phyloP scores from a whole-genome alignment of 371 early-diverging fungal genomes.

The Basidiobolus meristosporus region DNA sequence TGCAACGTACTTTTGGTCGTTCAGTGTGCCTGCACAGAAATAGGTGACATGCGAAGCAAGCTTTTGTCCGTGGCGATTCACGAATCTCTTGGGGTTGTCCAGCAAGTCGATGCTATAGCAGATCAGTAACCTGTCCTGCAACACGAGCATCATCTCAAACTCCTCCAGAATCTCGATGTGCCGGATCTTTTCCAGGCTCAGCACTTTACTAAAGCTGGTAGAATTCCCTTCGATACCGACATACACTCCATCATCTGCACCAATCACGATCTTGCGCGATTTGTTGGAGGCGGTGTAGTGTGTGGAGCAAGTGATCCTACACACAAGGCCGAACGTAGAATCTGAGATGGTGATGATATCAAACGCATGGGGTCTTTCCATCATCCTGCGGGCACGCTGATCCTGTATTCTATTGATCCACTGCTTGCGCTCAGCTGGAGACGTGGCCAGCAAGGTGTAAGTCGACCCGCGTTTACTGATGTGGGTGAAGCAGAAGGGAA shows the following conservation, averaged over 20 bases:
- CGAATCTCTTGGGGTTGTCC: constrained; percentile 21
- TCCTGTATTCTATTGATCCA: constrained; percentile 68
- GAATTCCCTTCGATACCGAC: constrained; percentile 16
- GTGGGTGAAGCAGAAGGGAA: constrained; percentile 52
- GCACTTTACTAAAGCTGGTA: constrained; percentile 19
- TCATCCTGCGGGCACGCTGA: constrained; percentile 21
- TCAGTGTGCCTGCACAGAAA: constrained; percentile 62
- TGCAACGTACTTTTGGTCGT: constrained; percentile 37
- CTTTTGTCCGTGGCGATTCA: constrained; percentile 29
- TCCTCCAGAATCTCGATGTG: constrained; percentile 71
- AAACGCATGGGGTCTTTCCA: constrained; percentile 17
- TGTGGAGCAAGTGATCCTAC: too few species aligned
- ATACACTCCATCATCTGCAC: constrained; percentile 71
- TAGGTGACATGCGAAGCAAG: constrained; percentile 60
- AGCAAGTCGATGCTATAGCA: constrained; percentile 17
- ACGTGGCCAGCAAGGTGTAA: constrained; percentile 51
- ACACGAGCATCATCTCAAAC: constrained; percentile 49
- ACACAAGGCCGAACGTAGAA: too few species aligned
- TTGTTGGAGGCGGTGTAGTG: too few species aligned
- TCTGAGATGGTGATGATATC: constrained; percentile 26
- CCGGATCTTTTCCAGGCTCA: constrained; percentile 61
- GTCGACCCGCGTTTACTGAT: constrained; percentile 43
- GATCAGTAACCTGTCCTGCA: constrained; percentile 28
- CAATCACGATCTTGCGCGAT: constrained; percentile 40
- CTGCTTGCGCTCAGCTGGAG: constrained; percentile 49